A percentile compares a stretch with the other conserved stretches of the same genome.
These are phyloP conservation scores for Saturnispora hagleri DNA, from an alignment of 805 yeast species.

Conservation along the genomic window DNA sequence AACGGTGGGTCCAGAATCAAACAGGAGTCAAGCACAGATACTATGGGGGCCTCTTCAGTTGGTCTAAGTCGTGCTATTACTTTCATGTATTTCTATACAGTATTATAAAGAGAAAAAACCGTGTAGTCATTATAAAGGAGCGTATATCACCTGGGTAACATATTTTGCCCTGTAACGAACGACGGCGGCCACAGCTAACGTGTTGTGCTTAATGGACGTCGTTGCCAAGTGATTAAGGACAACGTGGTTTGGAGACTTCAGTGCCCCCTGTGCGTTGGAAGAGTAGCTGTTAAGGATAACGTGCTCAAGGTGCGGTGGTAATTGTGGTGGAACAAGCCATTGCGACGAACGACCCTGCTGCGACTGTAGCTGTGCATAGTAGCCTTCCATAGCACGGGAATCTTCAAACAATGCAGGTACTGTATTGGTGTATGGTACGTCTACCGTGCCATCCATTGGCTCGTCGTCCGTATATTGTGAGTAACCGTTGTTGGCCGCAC, in stretches of 20 bases:
- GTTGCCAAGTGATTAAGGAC: conserved; percentile 93
- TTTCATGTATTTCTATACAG: not conserved
- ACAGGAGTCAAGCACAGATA: conserved; percentile 10
- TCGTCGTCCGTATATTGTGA: conserved; percentile 55
- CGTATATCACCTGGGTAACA: conserved; percentile 85
- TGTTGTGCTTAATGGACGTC: conserved; percentile 86
- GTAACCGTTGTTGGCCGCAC: conserved; percentile 79
- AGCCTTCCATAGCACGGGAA: conserved; percentile 81
- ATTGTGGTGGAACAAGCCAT: conserved; percentile 82
- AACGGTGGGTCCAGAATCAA: conserved; percentile 1
- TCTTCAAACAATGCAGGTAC: conserved; percentile 81
- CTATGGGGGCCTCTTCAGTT: conserved; percentile 2
- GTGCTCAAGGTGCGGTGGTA: conserved; percentile 93
- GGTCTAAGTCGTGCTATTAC: conserved; percentile 1
- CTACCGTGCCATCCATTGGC: not conserved
- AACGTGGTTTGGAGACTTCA: conserved; percentile 92
- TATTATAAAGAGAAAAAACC: not conserved
- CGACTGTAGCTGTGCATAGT: conserved; percentile 60
- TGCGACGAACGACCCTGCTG: conserved; percentile 22
- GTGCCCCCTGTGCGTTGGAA: conserved; percentile 61
- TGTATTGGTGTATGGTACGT: conserved; percentile 23
- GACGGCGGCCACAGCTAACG: conserved; percentile 86
- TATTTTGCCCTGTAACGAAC: conserved; percentile 83
- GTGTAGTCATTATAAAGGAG: conserved; percentile 52
- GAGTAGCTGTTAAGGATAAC: conserved; percentile 77